Percentiles rank a stretch among this genome's conserved stretches.
Conservation (phyloP, 768 basidiomycete genomes). For the Dentipellis sp. region DNA sequence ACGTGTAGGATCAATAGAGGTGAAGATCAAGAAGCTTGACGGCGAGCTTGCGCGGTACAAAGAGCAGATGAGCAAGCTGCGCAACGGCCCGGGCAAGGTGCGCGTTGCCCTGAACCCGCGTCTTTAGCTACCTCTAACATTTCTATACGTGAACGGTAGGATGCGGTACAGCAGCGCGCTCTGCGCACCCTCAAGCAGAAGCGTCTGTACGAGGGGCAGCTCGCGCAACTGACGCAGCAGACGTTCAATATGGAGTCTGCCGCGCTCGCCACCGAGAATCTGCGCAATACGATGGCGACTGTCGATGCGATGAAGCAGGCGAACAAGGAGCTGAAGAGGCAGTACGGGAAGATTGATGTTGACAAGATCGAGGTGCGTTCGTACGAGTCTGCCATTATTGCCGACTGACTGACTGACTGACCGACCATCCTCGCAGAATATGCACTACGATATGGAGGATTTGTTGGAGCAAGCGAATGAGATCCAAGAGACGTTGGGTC, state of each 20-base stretch:
- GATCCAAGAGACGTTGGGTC: slow-evolving; percentile 87
- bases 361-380: slow-evolving; percentile 90
- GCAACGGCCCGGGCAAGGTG: slow-evolving; percentile 94
- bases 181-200: slow-evolving; percentile 90
- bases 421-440: slow-evolving; percentile 41
- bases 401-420: background rate
- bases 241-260: slow-evolving; percentile 99
- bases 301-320: slow-evolving; percentile 93
- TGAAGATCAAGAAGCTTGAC: slow-evolving; percentile 95
- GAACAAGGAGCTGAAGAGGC: slow-evolving; percentile 93
- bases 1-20: slow-evolving; percentile 82
- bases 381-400: background rate
- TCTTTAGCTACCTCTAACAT: background rate
- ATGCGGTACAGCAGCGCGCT: slow-evolving; percentile 91
- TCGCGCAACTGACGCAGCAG: slow-evolving; percentile 87
- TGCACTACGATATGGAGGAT: slow-evolving; percentile 98
- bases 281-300: slow-evolving; percentile 98
- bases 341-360: slow-evolving; percentile 95
- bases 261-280: slow-evolving; percentile 91
- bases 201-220: slow-evolving; percentile 90
- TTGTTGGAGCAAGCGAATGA: slow-evolving; percentile 95
- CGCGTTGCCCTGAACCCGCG: slow-evolving; percentile 7
- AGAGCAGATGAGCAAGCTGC: slow-evolving; percentile 91
- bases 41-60: slow-evolving; percentile 88
- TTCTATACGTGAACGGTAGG: slow-evolving; percentile 30